Evolutionary conservation across 495 filamentous ascomycete species (phyloP).

Genomic region (Penicillium dipodomyicola): DNA sequence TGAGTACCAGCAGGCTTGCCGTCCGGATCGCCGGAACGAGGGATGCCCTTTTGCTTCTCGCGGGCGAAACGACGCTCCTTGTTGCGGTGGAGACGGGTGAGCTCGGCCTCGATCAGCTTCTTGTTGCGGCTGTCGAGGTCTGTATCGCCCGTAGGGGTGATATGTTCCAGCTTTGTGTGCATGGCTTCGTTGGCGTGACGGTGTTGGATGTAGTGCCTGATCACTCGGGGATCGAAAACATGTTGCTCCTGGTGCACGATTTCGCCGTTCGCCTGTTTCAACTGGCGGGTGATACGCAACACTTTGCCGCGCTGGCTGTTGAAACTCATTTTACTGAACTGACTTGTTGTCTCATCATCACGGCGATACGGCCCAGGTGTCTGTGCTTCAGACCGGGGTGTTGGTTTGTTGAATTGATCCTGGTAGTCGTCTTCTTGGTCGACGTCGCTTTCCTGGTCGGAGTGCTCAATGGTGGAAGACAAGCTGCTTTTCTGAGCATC

Average conservation of each 20-base stretch:
- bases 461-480: slow-evolving; percentile 59
- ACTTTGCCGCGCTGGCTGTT: slow-evolving; percentile 67
- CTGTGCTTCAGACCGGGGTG: slow-evolving; percentile 59
- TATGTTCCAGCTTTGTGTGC: slow-evolving; percentile 62
- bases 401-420: slow-evolving; percentile 60
- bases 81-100: slow-evolving; percentile 81
- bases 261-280: slow-evolving; percentile 61
- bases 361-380: slow-evolving; percentile 53
- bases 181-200: slow-evolving; percentile 57
- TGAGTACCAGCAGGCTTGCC: slow-evolving; percentile 65
- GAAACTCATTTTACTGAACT: slow-evolving; percentile 76
- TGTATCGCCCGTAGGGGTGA: slow-evolving; percentile 68
- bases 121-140: slow-evolving; percentile 64
- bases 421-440: slow-evolving; percentile 63
- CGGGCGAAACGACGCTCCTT: slow-evolving; percentile 86
- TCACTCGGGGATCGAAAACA: slow-evolving; percentile 70
- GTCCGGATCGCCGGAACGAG: slow-evolving; percentile 43
- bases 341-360: slow-evolving; percentile 81
- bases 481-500: slow-evolving; percentile 77
- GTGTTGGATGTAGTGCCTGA: slow-evolving; percentile 60
- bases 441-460: slow-evolving; percentile 61
- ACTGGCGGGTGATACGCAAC: slow-evolving; percentile 69
- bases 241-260: slow-evolving; percentile 57
- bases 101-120: slow-evolving; percentile 66
- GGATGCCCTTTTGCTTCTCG: slow-evolving; percentile 77